Evolutionary conservation across 352 stramenopile genomes (phyloP), one percentile per base, ranked within the genome.

Genomic region (Phytophthora megakarya): DNA sequence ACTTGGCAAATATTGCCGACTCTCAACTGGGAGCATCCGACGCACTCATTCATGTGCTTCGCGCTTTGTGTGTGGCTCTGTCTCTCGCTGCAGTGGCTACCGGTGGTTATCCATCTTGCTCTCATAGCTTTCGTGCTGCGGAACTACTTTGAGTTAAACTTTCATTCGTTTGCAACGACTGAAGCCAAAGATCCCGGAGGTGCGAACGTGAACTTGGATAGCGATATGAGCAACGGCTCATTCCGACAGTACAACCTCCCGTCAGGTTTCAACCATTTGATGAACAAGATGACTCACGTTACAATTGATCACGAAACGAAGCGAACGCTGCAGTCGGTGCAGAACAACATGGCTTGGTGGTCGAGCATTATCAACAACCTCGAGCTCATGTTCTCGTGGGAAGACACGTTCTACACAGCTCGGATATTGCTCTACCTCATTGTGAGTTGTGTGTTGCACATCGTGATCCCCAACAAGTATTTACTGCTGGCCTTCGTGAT

Each of bases 261-360:
- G 11, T 81, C 82, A 12, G 84, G 86, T n/a, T 92, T 95, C 65
- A 90, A 89, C 52, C 84, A 93, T 54, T 57, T 95, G 43, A 95
- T 92, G 82, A 92, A 95, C 78, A 95, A 95, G 65, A 95, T 95
- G 86, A 93, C 86, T 3, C 84, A 93, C 54, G 84, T 95, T 23
- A 95, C 82, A 21, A 90, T 92, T 26, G 84, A 95, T 51, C 68
- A 86, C 25, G 86, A 95, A 58, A 95, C 86, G 22, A 90, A 92
- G 65, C 78, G 79, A 32, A 91, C 86, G 56, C 65, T 95, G 50
- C 86, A 95, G 72, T 90, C 82, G 0, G 82, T 95, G 51, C 86
- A 95, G 63, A 95, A 95, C 72, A 93, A 92, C 69, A 95, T 95
- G 86, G 79, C 86, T 48, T 95, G 86, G 86, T 93, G 84, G 84